These are phyloP conservation scores for Claviceps humidiphila DNA, from an alignment of 2,329 filamentous ascomycete species.

Conservation along the genomic window DNA sequence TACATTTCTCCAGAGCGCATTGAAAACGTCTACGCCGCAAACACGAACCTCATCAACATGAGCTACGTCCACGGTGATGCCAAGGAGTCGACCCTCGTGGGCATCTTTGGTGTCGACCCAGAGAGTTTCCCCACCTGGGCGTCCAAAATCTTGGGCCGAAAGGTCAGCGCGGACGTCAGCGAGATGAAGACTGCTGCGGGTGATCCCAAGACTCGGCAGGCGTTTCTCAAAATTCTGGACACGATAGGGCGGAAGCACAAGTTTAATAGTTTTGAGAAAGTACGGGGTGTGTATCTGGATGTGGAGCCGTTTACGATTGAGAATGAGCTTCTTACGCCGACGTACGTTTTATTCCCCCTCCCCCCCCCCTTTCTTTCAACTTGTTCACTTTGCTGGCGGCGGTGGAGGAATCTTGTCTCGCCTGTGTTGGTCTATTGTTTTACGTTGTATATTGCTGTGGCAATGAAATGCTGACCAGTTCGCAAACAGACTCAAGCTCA, in stretches of 20 bases:
- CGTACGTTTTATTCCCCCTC: conserved; percentile 43
- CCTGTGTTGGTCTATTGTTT: no score
- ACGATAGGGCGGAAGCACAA: conserved; percentile 68
- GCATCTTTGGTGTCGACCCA: conserved; percentile 77
- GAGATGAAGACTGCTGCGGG: conserved; percentile 53
- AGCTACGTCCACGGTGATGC: conserved; percentile 88
- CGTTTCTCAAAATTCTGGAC: conserved; percentile 67
- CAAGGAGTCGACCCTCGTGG: conserved; percentile 69
- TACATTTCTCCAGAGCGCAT: conserved; percentile 96
- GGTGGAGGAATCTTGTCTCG: neutral
- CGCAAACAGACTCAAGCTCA: conserved; percentile 40
- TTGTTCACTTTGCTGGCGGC: neutral
- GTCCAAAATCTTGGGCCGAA: conserved; percentile 58
- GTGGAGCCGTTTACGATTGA: conserved; percentile 88
- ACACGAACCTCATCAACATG: conserved; percentile 61
- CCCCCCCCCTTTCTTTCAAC: neutral
- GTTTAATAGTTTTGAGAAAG: conserved; percentile 82
- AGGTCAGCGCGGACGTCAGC: conserved; percentile 49
- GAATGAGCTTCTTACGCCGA: conserved; percentile 79
- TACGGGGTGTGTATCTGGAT: conserved; percentile 60
- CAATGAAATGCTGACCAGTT: conserved; percentile 8
- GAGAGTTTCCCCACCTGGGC: conserved; percentile 72
- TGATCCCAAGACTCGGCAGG: conserved; percentile 58
- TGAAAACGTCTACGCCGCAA: conserved; percentile 85
- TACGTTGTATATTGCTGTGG: neutral